These are phyloP conservation scores for Leccinum fallax DNA, from an alignment of 1,284 basidiomycete genomes.

Conservation along the genomic window DNA sequence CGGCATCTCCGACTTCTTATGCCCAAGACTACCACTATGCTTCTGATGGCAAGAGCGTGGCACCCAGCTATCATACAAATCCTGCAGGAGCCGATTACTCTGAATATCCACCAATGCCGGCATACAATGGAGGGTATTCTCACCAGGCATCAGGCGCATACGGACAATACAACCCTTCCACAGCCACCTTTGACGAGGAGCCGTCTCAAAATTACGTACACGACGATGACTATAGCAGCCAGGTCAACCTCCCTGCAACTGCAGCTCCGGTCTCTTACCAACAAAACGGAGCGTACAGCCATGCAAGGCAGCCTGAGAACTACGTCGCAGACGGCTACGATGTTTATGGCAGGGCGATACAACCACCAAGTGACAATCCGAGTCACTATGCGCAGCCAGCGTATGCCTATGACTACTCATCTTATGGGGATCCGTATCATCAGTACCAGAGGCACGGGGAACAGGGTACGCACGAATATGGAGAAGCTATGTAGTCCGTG, in stretches of 20 bases:
- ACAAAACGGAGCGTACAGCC: slow-evolving; percentile 25
- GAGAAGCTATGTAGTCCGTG: slow-evolving; percentile 36
- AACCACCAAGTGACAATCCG: slow-evolving; percentile 29
- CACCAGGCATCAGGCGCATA: slow-evolving; percentile 51
- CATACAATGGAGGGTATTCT: slow-evolving; percentile 59
- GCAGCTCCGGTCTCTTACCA: slow-evolving; percentile 58
- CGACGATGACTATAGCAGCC: slow-evolving; percentile 67
- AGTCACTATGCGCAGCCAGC: slow-evolving; percentile 30
- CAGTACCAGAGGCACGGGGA: slow-evolving; percentile 35
- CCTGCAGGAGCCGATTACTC: slow-evolving; percentile 47
- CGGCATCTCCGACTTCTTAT: slow-evolving; percentile 55
- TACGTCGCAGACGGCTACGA: slow-evolving; percentile 46
- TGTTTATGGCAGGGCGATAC: slow-evolving; percentile 49
- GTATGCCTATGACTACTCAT: slow-evolving; percentile 32
- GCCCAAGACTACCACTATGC: slow-evolving; percentile 59
- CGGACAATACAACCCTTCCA: slow-evolving; percentile 58
- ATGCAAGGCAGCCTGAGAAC: slow-evolving; percentile 36
- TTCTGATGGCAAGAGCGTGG: slow-evolving; percentile 38
- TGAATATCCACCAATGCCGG: slow-evolving; percentile 74
- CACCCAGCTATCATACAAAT: slow-evolving; percentile 37
- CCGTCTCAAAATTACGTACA: slow-evolving; percentile 45
- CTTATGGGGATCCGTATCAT: slow-evolving; percentile 32
- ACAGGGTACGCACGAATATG: slow-evolving; percentile 33
- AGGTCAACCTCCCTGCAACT: slow-evolving; percentile 52
- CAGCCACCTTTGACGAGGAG: slow-evolving; percentile 55